Conservation (phyloP, 2,329 filamentous ascomycete genomes). For the Curvularia sp. region DNA sequence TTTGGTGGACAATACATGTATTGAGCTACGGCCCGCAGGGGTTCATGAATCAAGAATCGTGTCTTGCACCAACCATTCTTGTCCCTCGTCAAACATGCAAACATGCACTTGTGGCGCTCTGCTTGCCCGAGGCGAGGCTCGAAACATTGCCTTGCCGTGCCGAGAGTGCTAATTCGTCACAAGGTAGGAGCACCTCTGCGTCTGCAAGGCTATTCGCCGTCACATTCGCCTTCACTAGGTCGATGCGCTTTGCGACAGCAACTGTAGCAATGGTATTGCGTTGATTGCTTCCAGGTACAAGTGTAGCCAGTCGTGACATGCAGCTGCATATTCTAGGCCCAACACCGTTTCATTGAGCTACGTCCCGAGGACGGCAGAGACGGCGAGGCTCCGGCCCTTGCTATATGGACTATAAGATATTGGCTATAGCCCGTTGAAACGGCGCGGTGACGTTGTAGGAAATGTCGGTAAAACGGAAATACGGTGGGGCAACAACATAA, state of each 20-base stretch:
- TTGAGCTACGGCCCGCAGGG: conserved; percentile 32
- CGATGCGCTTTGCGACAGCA: conserved; percentile 10
- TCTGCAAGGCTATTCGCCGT: neutral
- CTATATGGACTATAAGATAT: conserved; percentile 21
- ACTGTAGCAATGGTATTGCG: conserved; percentile 13
- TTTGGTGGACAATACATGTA: conserved; percentile 38
- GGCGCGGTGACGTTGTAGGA: conserved; percentile 22
- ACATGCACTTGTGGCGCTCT: conserved; percentile 22
- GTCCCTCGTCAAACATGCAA: conserved; percentile 15
- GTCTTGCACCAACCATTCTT: conserved; percentile 19
- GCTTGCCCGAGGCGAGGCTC: conserved; percentile 2
- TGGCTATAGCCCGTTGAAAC: conserved; percentile 36
- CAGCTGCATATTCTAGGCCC: conserved; percentile 3
- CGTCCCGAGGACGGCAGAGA: conserved; percentile 4
- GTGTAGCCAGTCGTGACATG: neutral
- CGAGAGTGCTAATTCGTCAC: conserved; percentile 4
- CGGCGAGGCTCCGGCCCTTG: conserved; percentile 17
- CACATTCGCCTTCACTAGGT: neutral
- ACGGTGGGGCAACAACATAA: conserved; percentile 21
- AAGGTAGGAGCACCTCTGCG: conserved; percentile 2
- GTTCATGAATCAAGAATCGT: conserved; percentile 34
- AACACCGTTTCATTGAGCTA: conserved; percentile 12
- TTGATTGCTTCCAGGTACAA: conserved; percentile 3
- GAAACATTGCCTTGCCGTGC: conserved; percentile 14
- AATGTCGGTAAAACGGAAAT: conserved; percentile 17